Conservation (phyloP, 169 alveolate species). For the Miamiensis avidus region DNA sequence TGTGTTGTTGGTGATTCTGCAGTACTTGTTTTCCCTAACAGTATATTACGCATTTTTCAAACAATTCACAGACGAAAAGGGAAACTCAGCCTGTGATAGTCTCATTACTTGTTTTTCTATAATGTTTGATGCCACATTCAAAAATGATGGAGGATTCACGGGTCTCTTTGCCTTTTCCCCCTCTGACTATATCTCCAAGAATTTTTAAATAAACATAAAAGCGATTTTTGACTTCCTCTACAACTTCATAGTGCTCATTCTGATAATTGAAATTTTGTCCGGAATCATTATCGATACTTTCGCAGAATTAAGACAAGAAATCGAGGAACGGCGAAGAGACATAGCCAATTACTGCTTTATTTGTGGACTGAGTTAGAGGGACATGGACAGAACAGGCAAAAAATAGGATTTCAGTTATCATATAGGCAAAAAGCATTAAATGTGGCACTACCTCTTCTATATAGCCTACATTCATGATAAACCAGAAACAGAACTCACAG, state of each 20-base stretch:
- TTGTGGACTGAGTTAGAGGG: slow-evolving; percentile 64
- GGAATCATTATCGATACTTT: slow-evolving; percentile 78
- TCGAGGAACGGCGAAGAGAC: slow-evolving; percentile 59
- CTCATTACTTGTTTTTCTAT: slow-evolving; percentile 14
- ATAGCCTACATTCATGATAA: slow-evolving; percentile 57
- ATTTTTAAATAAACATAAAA: not conserved
- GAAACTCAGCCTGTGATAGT: slow-evolving; percentile 6
- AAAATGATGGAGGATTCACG: slow-evolving; percentile 44
- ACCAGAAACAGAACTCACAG: slow-evolving; percentile 68
- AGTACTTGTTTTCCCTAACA: slow-evolving; percentile 6
- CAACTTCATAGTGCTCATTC: slow-evolving; percentile 27
- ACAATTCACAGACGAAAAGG: not conserved
- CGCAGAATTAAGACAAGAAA: slow-evolving; percentile 60
- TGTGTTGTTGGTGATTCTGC: not conserved
- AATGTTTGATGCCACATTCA: slow-evolving; percentile 31
- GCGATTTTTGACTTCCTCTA: slow-evolving; percentile 36
- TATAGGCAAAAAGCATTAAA: slow-evolving; percentile 38
- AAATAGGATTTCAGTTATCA: slow-evolving; percentile 37
- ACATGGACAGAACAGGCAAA: slow-evolving; percentile 39
- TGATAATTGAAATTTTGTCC: slow-evolving; percentile 49
- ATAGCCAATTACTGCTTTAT: slow-evolving; percentile 66
- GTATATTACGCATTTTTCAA: not conserved
- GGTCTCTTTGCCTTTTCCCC: slow-evolving; percentile 5
- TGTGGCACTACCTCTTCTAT: slow-evolving; percentile 64
- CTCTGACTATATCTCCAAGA: not conserved